Evolutionary conservation across 2,329 filamentous ascomycete genomes (phyloP), one percentile per base, ranked within the genome.

Genomic region (Xylariaceae sp.): DNA sequence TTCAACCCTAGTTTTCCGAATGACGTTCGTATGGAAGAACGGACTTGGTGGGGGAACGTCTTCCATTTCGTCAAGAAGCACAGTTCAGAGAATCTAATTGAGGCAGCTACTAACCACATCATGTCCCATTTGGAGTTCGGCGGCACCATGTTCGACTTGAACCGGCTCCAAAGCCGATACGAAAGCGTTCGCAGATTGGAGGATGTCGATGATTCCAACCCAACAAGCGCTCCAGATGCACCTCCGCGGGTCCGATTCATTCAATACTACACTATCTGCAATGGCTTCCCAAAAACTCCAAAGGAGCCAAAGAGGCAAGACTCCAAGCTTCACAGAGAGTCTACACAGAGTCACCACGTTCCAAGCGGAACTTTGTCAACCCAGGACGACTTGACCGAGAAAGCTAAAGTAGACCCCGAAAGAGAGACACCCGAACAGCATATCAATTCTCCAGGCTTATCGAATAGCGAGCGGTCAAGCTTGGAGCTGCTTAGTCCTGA

Each of bases 181-280:
- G 70, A 71, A 16, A 74, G 65, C 29, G 65, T 95, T 17, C 74
- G 85, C 38, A 75, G 72, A 2, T 65, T 94, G 8, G 88, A 94
- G 56, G 81, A 85, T 54, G 67, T 80, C 4, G 74, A 85, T 40
- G 78, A 83, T 47, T 52, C 73, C 2, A 60, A 54, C 34, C 47
- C 51, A 31, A 45, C 53, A 15, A 51, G 52, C 3, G 50, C 53
- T n/a, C 47, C 56, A 15, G 65, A 69, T 29, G 47, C 65, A 3
- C 53, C 66, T 2, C 65, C 68, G 2, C 70, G 82, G 36, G 76
- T 92, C 9, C 74, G 88, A 12, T 95, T 95, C 53, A 71, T 87
- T 41, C 95, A 95, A 57, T 95, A 94, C 59, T 95, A 90, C 57
- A 94, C 88, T 1, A 75, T 85, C n/a, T 88, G 85, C 49, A 83